A percentile compares a stretch with the other conserved stretches of the same genome.
These are phyloP conservation scores for Claviceps pusilla DNA, from an alignment of 2,329 filamentous ascomycete species.

Conservation along the genomic window DNA sequence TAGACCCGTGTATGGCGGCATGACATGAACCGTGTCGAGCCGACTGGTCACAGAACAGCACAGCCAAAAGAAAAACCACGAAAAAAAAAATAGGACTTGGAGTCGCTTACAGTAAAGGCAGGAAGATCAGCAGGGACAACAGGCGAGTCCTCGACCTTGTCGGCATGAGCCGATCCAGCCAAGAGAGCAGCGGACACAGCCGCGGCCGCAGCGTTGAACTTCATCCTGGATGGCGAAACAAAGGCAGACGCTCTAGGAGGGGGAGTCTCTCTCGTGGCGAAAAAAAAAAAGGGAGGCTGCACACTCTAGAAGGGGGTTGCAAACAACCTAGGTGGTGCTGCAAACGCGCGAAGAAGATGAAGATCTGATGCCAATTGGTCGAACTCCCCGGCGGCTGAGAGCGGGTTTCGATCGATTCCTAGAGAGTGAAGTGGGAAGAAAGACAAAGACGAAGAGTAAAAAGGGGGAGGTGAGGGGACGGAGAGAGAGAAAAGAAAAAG, in stretches of 20 bases:
- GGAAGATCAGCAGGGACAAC: slow-evolving; percentile 53
- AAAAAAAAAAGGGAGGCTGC: background rate
- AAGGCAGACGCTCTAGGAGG: slow-evolving; percentile 25
- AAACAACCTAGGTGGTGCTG: slow-evolving; percentile 3
- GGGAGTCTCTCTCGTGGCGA: background rate
- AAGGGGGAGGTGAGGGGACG: slow-evolving; percentile 9
- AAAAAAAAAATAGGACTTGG: background rate
- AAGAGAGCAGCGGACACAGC: slow-evolving; percentile 59
- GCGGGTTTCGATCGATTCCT: slow-evolving; percentile 8
- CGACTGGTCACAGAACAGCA: background rate
- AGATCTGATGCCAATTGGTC: slow-evolving; percentile 6
- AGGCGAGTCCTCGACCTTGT: slow-evolving; percentile 49
- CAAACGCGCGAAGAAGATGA: slow-evolving; percentile 10
- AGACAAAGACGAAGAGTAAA: slow-evolving; percentile 7
- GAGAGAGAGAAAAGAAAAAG: background rate
- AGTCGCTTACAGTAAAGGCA: slow-evolving; percentile 66
- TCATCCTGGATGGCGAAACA: slow-evolving; percentile 45
- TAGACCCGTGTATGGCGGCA: background rate
- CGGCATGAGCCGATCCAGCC: slow-evolving; percentile 54
- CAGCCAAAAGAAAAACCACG: background rate
- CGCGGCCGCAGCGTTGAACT: slow-evolving; percentile 66
- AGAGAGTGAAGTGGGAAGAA: slow-evolving; percentile 15
- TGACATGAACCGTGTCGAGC: background rate
- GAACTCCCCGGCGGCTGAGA: slow-evolving; percentile 15
- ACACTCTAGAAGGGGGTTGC: no score